Base-by-base conservation (phyloP, 495 filamentous ascomycete species). In the Xylaria flabelliformis region DNA sequence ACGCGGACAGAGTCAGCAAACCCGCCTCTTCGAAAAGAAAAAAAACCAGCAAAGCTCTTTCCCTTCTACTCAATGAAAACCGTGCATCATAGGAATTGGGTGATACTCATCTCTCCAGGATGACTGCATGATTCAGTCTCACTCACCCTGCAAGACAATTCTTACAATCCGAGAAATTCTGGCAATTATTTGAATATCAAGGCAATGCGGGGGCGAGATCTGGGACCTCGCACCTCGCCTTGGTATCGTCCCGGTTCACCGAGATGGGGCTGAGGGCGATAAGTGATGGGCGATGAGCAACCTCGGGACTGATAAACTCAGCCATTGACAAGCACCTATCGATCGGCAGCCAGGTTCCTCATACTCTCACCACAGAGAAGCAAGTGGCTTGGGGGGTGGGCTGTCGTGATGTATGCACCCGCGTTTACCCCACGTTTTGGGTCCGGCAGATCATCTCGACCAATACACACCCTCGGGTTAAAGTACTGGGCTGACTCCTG, bases 391-490 rank as follows among this genome's bases (percentile, higher is more conserved):
- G 9, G n/a, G 73, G 76, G 74, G 73, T 74, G 73, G 73, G 46
- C 44, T 32, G 67, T 64, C 71, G 62, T 24, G 44, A 50, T 39
- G 6, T 36, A 50, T 39, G 6, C 21, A 50, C 46, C 48, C 32
- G 50, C 50, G 50, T 67, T 68, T 78, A 77, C 76, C 75, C 76
- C 76, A 78, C 73, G 76, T 71, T 74, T 55, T 70, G 66, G 34
- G 55, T 36, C 69, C 76, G 76, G 76, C 76, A 78, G 75, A 78
- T 78, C 73, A 70, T 58, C 69, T 71, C 56, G 26, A 72, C 76
- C 75, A 77, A 77, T 77, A 41, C 46, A 29, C 44, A 53, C 13
- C 36, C 15, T 36, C 32, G 69, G 76, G 73, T 64, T 75, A 78
- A 78, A 78, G 32, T 42, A 36, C 65, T n/a, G n/a, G 29, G 21